Base-by-base conservation (phyloP, 1,284 basidiomycete species). In the Trametes versicolor region DNA sequence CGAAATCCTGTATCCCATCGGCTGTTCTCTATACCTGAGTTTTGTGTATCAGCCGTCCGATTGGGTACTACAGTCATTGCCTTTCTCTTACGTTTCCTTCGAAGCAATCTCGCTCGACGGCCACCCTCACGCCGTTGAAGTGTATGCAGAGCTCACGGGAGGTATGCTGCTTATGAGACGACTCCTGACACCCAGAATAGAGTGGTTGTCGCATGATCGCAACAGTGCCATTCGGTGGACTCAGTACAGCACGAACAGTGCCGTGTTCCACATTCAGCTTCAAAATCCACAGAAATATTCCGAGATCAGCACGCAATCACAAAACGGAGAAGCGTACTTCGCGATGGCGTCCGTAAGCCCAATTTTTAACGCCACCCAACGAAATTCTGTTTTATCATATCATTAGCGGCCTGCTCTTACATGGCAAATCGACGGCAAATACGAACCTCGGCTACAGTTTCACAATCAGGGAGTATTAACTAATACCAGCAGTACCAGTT, bases 101-200 rank as follows among this genome's bases (percentile, higher is more conserved):
- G 72, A 75, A 17, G 75, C 74, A 2, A 50, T 48, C 8, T 73
- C 79, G 0, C 59, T 67, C 10, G 79, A 80, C 61, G 75, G 74
- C 19, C 36, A 65, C 1, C 8, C 69, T 23, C 79, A 80, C 63
- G 34, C 59, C 37, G 73, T 80, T 9, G 72, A 77, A 60, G 59
- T 77, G 32, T 78, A 80, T 67, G 73, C 76, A 23, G 77, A 81
- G 65, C 70, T 82, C 41, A 76, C 66, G 52, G 79, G 66, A 72
- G 72, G 73, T 73, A 23, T 45, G 63, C 36, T n/a, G 4, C 27
- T 27, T 8, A 27, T 9, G 23, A 23, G 45, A 7, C 17, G 9
- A 19, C 8, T 48, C 23, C 9, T 2, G 21, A 25, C 4, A 2
- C 8, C 25, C 77, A 80, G 4, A 10, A n/a, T 39, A 71, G 71